Conservation (phyloP, 768 basidiomycete genomes). For the Boletus coccyginus region DNA sequence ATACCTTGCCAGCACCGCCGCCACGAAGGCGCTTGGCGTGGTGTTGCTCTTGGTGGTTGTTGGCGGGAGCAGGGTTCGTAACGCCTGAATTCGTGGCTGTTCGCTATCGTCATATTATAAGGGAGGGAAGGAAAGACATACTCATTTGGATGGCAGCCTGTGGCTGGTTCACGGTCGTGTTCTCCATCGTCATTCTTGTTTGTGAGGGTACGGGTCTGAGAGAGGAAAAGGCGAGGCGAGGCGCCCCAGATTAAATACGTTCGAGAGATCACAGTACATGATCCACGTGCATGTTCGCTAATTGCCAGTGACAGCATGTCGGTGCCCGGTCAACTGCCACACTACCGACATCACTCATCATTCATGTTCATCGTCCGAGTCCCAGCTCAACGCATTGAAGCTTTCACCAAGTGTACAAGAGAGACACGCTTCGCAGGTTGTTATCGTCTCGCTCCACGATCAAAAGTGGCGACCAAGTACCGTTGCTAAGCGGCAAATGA, state of each 20-base stretch:
- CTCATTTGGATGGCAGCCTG: conserved; percentile 62
- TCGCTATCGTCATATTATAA: background rate
- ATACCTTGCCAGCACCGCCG: conserved; percentile 66
- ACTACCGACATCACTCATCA: background rate
- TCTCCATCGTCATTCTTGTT: conserved; percentile 31
- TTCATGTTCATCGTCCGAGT: background rate
- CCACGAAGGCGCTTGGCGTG: conserved; percentile 62
- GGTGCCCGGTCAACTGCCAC: background rate
- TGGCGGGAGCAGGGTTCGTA: conserved; percentile 43
- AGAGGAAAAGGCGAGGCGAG: background rate
- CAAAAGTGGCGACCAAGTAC: background rate
- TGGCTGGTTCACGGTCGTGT: conserved; percentile 50
- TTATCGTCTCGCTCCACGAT: background rate
- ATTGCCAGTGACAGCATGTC: no score
- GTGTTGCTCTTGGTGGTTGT: conserved; percentile 41
- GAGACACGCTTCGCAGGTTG: background rate
- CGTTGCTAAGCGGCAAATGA: background rate
- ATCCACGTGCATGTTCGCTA: conserved; percentile 16
- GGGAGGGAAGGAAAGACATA: conserved; percentile 30
- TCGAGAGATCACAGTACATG: background rate
- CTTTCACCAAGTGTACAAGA: no score
- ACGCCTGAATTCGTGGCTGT: conserved; percentile 34
- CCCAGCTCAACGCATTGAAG: no score
- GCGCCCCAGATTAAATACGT: conserved; percentile 16
- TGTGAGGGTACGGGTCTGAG: conserved; percentile 19